These are phyloP conservation scores for Heimioporus sp. DNA, from an alignment of 768 basidiomycete species.

Conservation along the genomic window DNA sequence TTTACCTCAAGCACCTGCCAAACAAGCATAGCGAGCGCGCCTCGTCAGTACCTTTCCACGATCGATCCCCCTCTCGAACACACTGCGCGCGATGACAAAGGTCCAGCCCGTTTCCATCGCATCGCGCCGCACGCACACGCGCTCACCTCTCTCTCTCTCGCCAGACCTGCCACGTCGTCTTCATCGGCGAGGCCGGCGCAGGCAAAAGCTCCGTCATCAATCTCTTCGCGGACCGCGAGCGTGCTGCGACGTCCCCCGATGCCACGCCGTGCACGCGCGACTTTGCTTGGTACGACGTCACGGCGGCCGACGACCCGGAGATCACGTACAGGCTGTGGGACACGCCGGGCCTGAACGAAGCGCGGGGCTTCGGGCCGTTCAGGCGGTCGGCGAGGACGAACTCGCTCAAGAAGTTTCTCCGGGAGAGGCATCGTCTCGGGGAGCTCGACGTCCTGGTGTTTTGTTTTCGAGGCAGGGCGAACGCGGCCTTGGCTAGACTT, in stretches of 20 bases:
- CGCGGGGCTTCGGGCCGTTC: conserved; percentile 8
- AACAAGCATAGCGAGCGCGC: no score
- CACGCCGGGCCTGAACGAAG: conserved; percentile 29
- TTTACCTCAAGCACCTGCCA: no score
- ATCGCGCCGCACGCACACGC: background rate
- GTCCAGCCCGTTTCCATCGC: no score
- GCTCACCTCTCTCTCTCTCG: conserved; percentile 2
- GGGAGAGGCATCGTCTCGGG: conserved; percentile 16
- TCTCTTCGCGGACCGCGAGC: conserved; percentile 28
- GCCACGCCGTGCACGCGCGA: conserved; percentile 32
- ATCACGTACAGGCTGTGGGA: conserved; percentile 27
- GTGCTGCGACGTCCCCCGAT: conserved; percentile 27
- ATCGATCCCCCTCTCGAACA: no score
- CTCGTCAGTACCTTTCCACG: no score
- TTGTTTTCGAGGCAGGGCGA: conserved; percentile 20
- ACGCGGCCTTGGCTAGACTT: conserved; percentile 4
- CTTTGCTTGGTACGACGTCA: conserved; percentile 21
- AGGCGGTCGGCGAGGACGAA: background rate
- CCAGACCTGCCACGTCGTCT: conserved; percentile 31
- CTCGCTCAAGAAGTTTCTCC: conserved; percentile 32
- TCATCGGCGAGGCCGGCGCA: conserved; percentile 33
- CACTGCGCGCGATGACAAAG: no score
- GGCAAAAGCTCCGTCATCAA: conserved; percentile 45
- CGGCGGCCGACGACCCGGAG: conserved; percentile 10
- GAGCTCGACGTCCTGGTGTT: conserved; percentile 25